Base-by-base conservation (phyloP, 345 rosid species). In the Microthlaspi erraticum region DNA sequence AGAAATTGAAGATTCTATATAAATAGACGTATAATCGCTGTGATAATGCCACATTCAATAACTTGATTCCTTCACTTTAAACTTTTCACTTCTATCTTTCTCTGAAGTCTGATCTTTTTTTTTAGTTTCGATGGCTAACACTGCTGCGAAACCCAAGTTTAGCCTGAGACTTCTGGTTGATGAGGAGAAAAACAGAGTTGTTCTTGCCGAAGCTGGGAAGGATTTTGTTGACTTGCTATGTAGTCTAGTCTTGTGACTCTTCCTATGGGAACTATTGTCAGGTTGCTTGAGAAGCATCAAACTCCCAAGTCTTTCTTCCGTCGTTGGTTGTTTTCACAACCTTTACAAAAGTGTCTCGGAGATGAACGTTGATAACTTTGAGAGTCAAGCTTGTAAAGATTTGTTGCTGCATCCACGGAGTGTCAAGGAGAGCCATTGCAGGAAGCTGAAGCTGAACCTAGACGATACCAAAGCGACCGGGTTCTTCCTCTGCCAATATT, bases 161-260 rank as follows among this genome's bases (percentile, higher is more conserved):
- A 36, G 36, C 3, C 26, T 75, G 52, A 79, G 67, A 32, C 77
- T 79, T 46, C 64, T 71, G n/a, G 10, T 66, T 9, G 77, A 66
- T 19, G 34, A 52, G 36, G 51, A 66, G 51, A 36, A 64, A 17
- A 79, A 67, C 43, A 61, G 60, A 42, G 72, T 79, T 32, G 42
- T 75, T 26, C 67, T 55, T 39, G 77, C 77, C 32, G 80, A 79
- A 60, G 77, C 77, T 39, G 71, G 68, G 8, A 67, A 63, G 38
- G 75, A 76, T 62, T 72, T 76, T 29, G 78, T 76, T 18, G 72
- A 76, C 10, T 59, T 72, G 2, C 68, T 76, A 11, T 72, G 75
- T 44, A 45, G 78, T 34, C 59, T 44, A 45, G 78, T 34, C 59
- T 80, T 8, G 8, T 76, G 20, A 55, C 69, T 10, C 46, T 80